These are phyloP conservation scores for Hypoxylon sp. DNA, from an alignment of 2,329 filamentous ascomycete species.

Conservation along the genomic window DNA sequence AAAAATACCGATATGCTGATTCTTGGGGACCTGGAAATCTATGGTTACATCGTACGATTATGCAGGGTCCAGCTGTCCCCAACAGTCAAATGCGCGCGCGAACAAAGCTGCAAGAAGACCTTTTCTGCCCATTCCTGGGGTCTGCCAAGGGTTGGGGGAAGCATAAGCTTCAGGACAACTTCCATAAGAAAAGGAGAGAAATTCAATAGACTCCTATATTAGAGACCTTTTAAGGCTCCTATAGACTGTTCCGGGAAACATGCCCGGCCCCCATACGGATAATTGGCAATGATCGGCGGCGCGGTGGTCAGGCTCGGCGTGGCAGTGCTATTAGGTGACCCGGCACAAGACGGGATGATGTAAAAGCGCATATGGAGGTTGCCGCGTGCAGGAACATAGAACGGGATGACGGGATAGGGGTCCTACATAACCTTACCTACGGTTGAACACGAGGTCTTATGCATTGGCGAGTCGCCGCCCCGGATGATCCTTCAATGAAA, in stretches of 20 bases:
- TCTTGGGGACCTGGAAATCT: conserved; percentile 35
- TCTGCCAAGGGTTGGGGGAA: conserved; percentile 11
- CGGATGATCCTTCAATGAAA: conserved; percentile 29
- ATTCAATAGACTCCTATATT: conserved; percentile 31
- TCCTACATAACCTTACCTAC: conserved; percentile 20
- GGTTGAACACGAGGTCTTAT: conserved; percentile 41
- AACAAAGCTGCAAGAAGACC: conserved; percentile 34
- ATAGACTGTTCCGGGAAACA: conserved; percentile 39
- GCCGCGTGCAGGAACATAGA: conserved; percentile 35
- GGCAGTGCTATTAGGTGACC: conserved; percentile 41
- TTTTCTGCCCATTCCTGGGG: conserved; percentile 35
- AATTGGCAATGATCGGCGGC: conserved; percentile 40
- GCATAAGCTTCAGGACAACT: conserved; percentile 11
- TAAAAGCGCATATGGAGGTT: conserved; percentile 36
- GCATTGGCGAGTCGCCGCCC: conserved; percentile 37
- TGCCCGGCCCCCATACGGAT: conserved; percentile 28
- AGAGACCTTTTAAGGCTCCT: conserved; percentile 23
- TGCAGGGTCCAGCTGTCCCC: conserved; percentile 20
- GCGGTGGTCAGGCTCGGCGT: conserved; percentile 35
- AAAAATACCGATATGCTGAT: conserved; percentile 13
- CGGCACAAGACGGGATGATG: conserved; percentile 40
- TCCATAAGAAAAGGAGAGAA: conserved; percentile 38
- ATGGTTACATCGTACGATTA: conserved; percentile 42
- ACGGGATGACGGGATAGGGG: conserved; percentile 36
- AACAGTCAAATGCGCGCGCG: conserved; percentile 10